phyloP scores from a whole-genome alignment of 139 green algal genomes.

The Chlorella ohadii region DNA sequence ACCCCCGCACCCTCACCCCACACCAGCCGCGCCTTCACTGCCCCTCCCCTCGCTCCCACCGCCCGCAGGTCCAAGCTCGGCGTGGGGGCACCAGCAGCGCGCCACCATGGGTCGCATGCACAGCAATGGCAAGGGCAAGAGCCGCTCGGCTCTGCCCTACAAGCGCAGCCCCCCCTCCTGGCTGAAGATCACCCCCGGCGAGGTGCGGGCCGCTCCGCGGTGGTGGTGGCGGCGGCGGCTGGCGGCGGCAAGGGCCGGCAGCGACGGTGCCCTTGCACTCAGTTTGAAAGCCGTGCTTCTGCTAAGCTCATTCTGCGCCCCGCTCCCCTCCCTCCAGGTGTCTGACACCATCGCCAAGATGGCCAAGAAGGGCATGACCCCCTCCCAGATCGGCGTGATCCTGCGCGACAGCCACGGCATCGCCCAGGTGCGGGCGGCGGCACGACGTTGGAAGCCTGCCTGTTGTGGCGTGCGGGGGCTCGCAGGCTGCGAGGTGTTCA shows the following conservation, averaged over 20 bases:
- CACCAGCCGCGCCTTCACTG: background rate
- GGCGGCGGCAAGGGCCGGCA: background rate
- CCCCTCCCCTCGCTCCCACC: background rate
- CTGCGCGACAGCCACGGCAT: slow-evolving; percentile 97
- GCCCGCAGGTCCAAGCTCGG: slow-evolving; percentile 13
- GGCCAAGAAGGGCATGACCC: slow-evolving; percentile 98
- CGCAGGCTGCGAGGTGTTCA: no score
- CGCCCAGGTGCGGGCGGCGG: slow-evolving; percentile 69
- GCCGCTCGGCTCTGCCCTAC: slow-evolving; percentile 94
- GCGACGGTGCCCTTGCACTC: background rate
- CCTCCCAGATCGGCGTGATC: slow-evolving; percentile 97
- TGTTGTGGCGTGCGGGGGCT: no score
- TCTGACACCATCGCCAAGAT: slow-evolving; percentile 95
- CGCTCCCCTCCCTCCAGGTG: slow-evolving; percentile 58
- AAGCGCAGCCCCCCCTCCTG: slow-evolving; percentile 90
- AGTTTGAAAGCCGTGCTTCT: background rate
- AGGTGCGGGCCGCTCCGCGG: slow-evolving; percentile 58
- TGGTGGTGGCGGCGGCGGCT: background rate
- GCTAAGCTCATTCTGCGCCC: background rate
- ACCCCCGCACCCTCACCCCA: no score
- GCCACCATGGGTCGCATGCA: slow-evolving; percentile 95
- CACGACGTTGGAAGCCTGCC: no score
- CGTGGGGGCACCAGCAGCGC: slow-evolving; percentile 32
- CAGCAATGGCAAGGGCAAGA: slow-evolving; percentile 92
- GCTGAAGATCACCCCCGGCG: slow-evolving; percentile 80